Evolutionary conservation across 1,284 basidiomycete species (phyloP).

Genomic region (Xerocomus nothofagi): DNA sequence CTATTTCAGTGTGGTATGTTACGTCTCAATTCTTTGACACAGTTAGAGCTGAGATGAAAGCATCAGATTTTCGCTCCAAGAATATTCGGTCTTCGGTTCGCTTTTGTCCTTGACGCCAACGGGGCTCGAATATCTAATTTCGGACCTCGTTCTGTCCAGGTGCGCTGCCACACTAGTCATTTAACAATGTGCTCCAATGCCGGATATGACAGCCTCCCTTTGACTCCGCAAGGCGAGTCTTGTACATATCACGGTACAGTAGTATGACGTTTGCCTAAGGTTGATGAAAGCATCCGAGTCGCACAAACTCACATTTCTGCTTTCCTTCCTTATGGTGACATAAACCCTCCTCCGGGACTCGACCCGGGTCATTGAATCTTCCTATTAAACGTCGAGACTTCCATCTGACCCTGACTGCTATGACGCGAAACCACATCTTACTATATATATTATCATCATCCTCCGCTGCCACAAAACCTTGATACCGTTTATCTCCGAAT

Average conservation of each 20-base stretch:
- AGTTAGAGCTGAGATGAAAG: slow-evolving; percentile 6
- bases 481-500: slow-evolving; percentile 18
- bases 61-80: not conserved
- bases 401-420: slow-evolving; percentile 14
- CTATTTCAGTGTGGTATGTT: slow-evolving; percentile 1
- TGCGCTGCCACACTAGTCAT: no score
- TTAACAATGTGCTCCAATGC: not conserved
- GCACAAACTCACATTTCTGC: no score
- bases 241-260: no score
- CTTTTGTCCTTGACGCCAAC: not conserved
- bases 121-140: not conserved
- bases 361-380: no score
- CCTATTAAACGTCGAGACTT: not conserved
- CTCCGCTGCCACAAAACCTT: slow-evolving; percentile 1
- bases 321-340: no score
- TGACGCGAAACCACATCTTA: slow-evolving; percentile 2
- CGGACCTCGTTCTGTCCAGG: not conserved
- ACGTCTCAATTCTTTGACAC: not conserved
- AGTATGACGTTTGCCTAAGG: no score
- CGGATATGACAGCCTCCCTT: not conserved
- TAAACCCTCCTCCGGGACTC: no score
- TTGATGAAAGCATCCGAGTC: no score
- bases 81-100: not conserved
- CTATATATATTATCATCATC: slow-evolving; percentile 25
- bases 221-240: not conserved